These are phyloP conservation scores for Phytophthora pini DNA, from an alignment of 352 stramenopile species.

Conservation along the genomic window DNA sequence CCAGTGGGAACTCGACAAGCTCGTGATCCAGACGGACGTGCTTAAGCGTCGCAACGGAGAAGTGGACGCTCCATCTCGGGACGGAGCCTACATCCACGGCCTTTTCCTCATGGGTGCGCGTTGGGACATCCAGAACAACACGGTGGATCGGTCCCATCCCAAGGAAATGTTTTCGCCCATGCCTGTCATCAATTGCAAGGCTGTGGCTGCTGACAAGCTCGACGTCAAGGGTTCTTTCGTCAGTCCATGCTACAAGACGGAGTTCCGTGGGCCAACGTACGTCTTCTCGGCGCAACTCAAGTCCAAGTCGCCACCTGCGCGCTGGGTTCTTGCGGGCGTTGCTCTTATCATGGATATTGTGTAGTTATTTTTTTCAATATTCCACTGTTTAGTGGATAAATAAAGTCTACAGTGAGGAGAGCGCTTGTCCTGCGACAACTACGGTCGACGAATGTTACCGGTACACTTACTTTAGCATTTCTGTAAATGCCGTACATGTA, in stretches of 20 bases:
- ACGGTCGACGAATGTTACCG: too few relatives aligned
- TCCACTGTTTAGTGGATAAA: background rate
- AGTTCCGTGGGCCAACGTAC: slow-evolving; percentile 96
- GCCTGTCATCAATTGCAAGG: slow-evolving; percentile 98
- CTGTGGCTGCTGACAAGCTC: slow-evolving; percentile 94
- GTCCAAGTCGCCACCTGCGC: slow-evolving; percentile 93
- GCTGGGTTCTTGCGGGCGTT: slow-evolving; percentile 97
- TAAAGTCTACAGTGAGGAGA: background rate
- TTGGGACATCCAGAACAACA: slow-evolving; percentile 93
- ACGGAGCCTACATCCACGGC: slow-evolving; percentile 96
- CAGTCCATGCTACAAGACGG: slow-evolving; percentile 98
- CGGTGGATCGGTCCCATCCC: slow-evolving; percentile 94
- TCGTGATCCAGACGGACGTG: slow-evolving; percentile 97
- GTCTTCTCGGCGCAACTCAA: slow-evolving; percentile 98
- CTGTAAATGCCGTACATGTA: too few relatives aligned
- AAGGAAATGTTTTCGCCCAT: slow-evolving; percentile 99
- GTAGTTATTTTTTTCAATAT: slow-evolving; percentile 7
- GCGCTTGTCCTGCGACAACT: too few relatives aligned
- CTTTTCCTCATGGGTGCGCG: slow-evolving; percentile 96
- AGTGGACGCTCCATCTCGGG: slow-evolving; percentile 86
- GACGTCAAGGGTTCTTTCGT: slow-evolving; percentile 95
- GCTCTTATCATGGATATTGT: slow-evolving; percentile 96
- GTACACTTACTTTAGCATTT: too few relatives aligned
- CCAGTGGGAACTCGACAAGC: slow-evolving; percentile 96
- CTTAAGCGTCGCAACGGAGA: slow-evolving; percentile 94